These are phyloP conservation scores for Leccinellum albellum DNA, from an alignment of 768 basidiomycete species.

Conservation along the genomic window DNA sequence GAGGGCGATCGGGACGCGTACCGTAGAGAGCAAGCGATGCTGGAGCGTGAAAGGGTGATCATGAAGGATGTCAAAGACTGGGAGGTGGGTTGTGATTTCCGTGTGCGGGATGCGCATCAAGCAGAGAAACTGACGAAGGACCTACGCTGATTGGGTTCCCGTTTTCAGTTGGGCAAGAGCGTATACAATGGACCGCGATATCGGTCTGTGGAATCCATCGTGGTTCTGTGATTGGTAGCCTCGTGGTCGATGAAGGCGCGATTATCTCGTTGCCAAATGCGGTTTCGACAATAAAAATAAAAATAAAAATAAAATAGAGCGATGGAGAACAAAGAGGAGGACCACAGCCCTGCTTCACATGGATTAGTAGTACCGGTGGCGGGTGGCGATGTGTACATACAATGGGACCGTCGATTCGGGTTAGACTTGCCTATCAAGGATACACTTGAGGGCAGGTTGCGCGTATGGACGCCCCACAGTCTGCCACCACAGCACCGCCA, in stretches of 20 bases:
- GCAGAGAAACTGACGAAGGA: slow-evolving; percentile 13
- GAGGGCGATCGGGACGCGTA: slow-evolving; percentile 91
- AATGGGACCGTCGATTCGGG: slow-evolving; percentile 21
- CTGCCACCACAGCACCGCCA: slow-evolving; percentile 9
- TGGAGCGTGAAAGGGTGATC: slow-evolving; percentile 79
- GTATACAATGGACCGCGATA: slow-evolving; percentile 81
- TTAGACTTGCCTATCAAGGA: slow-evolving; percentile 1
- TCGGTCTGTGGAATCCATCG: slow-evolving; percentile 52
- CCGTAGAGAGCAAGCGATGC: slow-evolving; percentile 72
- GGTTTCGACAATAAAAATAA: slow-evolving; percentile 1
- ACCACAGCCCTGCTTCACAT: slow-evolving; percentile 23
- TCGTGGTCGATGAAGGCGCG: slow-evolving; percentile 3
- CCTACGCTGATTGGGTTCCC: background rate
- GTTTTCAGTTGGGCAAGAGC: slow-evolving; percentile 71
- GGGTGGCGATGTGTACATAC: slow-evolving; percentile 29
- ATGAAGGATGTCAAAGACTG: slow-evolving; percentile 94
- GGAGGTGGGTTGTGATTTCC: slow-evolving; percentile 65
- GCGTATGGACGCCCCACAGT: slow-evolving; percentile 1
- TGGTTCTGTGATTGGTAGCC: slow-evolving; percentile 47
- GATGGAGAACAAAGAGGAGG: slow-evolving; percentile 12
- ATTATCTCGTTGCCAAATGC: slow-evolving; percentile 10
- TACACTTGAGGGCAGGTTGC: slow-evolving; percentile 20
- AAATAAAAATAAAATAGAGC: slow-evolving; percentile 1
- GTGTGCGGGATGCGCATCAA: slow-evolving; percentile 23
- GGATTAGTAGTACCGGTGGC: slow-evolving; percentile 29